Evolutionary conservation across 163 green algal species (phyloP).

Genomic region (Coccomyxa subellipsoidea): DNA sequence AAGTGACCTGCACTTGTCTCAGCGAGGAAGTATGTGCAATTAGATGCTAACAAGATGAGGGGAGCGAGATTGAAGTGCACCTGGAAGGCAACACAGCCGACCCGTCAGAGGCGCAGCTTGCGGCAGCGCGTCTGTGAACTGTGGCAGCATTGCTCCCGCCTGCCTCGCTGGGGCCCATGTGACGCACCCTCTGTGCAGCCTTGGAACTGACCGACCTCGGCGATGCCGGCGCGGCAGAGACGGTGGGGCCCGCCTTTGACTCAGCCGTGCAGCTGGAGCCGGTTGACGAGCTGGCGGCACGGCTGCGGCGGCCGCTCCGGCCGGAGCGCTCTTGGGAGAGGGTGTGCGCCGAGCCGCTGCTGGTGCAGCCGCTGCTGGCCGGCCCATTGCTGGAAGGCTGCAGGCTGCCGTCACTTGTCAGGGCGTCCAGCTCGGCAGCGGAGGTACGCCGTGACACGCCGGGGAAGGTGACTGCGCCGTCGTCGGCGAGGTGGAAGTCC

Average conservation of each 20-base stretch:
- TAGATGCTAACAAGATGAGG: no score
- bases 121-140: neutral
- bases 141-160: neutral
- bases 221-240: neutral
- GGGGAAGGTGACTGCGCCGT: neutral
- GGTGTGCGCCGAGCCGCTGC: neutral
- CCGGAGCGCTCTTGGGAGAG: neutral
- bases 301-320: neutral
- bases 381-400: neutral
- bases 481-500: neutral
- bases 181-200: neutral
- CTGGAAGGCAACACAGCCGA: neutral
- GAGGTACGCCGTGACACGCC: neutral
- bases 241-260: no score
- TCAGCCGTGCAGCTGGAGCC: no score
- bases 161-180: neutral
- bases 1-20: no score
- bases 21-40: no score
- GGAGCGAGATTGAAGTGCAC: neutral
- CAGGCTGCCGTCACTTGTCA: neutral
- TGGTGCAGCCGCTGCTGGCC: neutral
- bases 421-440: neutral
- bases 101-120: neutral
- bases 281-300: neutral
- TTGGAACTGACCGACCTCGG: neutral